Conservation (phyloP, 495 filamentous ascomycete species). For the Opeltia flavorubescens region DNA sequence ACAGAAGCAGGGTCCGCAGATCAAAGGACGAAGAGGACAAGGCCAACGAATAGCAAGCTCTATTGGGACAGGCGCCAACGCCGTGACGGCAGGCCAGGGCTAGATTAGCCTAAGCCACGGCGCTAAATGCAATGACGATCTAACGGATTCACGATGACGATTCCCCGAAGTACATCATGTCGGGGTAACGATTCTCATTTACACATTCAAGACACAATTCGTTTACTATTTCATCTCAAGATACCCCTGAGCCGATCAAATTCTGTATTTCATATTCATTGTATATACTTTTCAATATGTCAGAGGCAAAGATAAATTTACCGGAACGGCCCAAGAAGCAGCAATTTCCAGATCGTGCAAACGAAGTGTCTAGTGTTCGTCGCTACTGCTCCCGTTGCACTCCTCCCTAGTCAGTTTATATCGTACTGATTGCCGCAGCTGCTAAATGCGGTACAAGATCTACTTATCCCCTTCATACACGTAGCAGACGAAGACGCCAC, state of each 20-base stretch:
- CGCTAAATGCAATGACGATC: not conserved
- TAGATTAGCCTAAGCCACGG: not conserved
- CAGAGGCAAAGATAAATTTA: not conserved
- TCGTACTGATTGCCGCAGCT: conserved; percentile 27
- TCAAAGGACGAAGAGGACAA: not conserved
- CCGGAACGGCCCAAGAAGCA: conserved; percentile 6
- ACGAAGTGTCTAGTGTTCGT: conserved; percentile 11
- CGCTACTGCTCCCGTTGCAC: not conserved
- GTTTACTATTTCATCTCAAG: not conserved
- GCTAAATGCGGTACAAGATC: conserved; percentile 53
- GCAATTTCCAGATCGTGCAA: conserved; percentile 7
- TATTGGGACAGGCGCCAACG: not conserved
- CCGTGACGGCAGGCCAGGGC: not conserved
- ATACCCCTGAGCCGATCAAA: not conserved
- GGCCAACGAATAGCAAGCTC: not conserved
- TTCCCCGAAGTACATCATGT: not conserved
- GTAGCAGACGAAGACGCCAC: conserved; percentile 53
- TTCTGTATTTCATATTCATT: not conserved
- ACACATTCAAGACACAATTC: not conserved
- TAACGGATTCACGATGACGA: not conserved
- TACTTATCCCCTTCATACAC: conserved; percentile 66
- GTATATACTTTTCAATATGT: not conserved
- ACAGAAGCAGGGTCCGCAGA: not conserved
- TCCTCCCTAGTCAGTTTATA: not conserved
- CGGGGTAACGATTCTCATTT: not conserved